Conservation (phyloP, 2,329 filamentous ascomycete genomes). For the Trichophaea hybrida region DNA sequence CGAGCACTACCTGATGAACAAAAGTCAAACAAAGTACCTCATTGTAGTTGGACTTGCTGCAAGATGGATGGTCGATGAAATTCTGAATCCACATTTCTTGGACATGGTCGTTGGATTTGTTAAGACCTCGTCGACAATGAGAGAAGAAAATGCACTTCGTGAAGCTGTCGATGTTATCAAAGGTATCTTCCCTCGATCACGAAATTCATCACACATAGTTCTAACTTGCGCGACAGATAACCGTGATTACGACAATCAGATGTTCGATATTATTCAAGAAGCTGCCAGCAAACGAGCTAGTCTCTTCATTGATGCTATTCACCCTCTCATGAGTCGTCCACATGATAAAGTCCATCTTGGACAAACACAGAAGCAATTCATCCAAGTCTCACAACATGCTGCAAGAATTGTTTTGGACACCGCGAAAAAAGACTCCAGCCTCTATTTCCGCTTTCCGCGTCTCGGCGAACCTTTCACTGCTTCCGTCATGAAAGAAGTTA, state of each 20-base stretch:
- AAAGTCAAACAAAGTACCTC: not conserved
- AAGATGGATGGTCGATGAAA: not conserved
- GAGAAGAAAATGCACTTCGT: not conserved
- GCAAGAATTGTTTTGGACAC: not conserved
- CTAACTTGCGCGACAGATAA: not conserved
- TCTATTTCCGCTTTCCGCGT: not conserved
- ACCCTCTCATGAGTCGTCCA: not conserved
- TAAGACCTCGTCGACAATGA: not conserved
- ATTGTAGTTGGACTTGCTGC: not conserved
- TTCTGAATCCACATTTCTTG: not conserved
- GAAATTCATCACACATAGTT: not conserved
- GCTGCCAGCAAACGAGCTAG: not conserved
- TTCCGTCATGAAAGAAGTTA: constrained; percentile 1
- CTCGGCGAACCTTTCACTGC: not conserved
- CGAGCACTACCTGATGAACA: not conserved
- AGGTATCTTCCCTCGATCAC: not conserved
- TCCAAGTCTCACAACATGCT: not conserved
- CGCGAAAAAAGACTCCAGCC: not conserved
- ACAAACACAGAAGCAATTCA: not conserved
- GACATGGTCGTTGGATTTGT: not conserved
- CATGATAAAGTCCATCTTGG: not conserved
- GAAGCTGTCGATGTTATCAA: not conserved
- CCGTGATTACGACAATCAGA: not conserved
- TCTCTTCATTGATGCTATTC: not conserved
- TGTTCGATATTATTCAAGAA: not conserved